Percentiles rank a stretch among this genome's conserved stretches.
These are phyloP conservation scores for Daldinia sp. DNA, from an alignment of 2,329 filamentous ascomycete genomes.

Conservation along the genomic window DNA sequence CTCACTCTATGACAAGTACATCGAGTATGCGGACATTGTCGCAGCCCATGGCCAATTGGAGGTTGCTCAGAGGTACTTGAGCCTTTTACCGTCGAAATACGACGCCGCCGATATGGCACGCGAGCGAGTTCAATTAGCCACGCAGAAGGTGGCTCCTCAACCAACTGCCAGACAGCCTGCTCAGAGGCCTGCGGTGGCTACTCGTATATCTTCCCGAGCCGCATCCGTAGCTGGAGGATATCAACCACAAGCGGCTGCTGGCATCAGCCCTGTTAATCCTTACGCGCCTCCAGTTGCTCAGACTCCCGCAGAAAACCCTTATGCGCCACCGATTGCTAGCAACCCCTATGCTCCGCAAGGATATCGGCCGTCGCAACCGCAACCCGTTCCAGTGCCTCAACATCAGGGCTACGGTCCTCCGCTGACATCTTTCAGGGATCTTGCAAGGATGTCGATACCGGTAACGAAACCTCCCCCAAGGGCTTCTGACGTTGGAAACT, in stretches of 20 bases:
- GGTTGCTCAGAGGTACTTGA: slow-evolving; percentile 89
- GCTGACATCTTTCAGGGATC: slow-evolving; percentile 55
- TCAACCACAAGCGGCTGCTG: slow-evolving; percentile 54
- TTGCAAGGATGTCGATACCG: slow-evolving; percentile 72
- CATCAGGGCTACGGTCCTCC: slow-evolving; percentile 47
- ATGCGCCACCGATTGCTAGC: slow-evolving; percentile 41
- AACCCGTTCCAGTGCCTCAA: slow-evolving; percentile 38
- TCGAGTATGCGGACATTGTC: slow-evolving; percentile 95
- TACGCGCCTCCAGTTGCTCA: slow-evolving; percentile 46
- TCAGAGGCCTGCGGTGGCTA: slow-evolving; percentile 44
- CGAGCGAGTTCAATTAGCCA: slow-evolving; percentile 85
- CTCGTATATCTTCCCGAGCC: slow-evolving; percentile 42
- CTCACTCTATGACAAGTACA: slow-evolving; percentile 90
- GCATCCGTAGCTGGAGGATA: slow-evolving; percentile 50
- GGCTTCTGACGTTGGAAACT: slow-evolving; percentile 77
- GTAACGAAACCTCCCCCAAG: slow-evolving; percentile 73
- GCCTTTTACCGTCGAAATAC: slow-evolving; percentile 83
- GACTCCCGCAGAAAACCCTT: slow-evolving; percentile 47
- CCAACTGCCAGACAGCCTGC: slow-evolving; percentile 44
- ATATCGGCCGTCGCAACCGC: slow-evolving; percentile 63
- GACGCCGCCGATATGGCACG: slow-evolving; percentile 87
- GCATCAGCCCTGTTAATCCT: slow-evolving; percentile 43
- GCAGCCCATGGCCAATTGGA: slow-evolving; percentile 87
- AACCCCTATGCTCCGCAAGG: slow-evolving; percentile 55
- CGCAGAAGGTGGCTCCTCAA: slow-evolving; percentile 61